A percentile compares a stretch with the other conserved stretches of the same genome.
phyloP scores from a whole-genome alignment of 2,329 filamentous ascomycete species.

The Albifimbria verrucaria region DNA sequence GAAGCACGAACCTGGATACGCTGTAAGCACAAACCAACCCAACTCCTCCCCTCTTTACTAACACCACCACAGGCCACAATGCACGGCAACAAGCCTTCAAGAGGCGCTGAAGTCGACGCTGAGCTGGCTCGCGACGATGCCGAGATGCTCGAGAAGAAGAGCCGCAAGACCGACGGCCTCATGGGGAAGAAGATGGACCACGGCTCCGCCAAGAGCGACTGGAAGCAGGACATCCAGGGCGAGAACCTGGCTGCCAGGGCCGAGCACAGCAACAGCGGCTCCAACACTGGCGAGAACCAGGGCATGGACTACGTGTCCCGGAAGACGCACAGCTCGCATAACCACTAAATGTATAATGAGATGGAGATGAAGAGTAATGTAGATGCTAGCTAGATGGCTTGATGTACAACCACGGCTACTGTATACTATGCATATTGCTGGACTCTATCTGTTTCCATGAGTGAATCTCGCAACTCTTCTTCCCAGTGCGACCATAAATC shows the following conservation, averaged over 20 bases:
- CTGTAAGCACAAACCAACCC: not conserved
- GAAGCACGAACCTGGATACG: not conserved
- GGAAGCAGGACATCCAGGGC: not conserved
- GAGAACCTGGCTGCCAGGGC: not conserved
- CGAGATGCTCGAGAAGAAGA: not conserved
- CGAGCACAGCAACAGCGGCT: not conserved
- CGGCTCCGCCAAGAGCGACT: not conserved
- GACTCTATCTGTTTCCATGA: no score
- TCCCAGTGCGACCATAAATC: no score
- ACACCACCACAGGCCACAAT: not conserved
- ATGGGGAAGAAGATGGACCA: not conserved
- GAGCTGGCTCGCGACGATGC: not conserved
- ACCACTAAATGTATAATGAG: not conserved
- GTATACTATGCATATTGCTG: no score
- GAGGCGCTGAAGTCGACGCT: not conserved
- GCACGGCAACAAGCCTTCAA: not conserved
- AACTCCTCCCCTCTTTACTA: not conserved
- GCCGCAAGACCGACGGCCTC: not conserved
- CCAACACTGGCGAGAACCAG: not conserved
- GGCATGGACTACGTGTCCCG: not conserved
- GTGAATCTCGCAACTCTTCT: no score
- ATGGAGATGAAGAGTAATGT: not conserved
- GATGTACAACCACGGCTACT: no score
- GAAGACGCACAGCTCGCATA: not conserved
- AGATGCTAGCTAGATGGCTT: not conserved